These are phyloP conservation scores for Kwoniella pini DNA, from an alignment of 768 basidiomycete species.

Conservation along the genomic window DNA sequence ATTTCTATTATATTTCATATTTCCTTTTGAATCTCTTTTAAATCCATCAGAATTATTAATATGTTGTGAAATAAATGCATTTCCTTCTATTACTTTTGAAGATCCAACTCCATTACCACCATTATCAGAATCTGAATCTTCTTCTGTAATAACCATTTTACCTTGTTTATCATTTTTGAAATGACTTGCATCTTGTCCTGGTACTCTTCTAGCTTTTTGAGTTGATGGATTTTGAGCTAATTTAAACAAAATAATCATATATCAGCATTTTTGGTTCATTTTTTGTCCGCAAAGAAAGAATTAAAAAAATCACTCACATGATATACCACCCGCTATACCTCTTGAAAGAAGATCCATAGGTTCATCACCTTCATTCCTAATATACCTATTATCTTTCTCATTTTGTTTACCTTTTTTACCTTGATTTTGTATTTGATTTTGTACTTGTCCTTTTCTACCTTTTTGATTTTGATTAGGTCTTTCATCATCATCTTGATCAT, in stretches of 20 bases:
- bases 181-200: slow-evolving; percentile 77
- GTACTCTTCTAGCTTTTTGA: slow-evolving; percentile 61
- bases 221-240: slow-evolving; percentile 42
- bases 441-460: slow-evolving; percentile 22
- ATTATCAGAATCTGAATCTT: slow-evolving; percentile 58
- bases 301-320: slow-evolving; percentile 33
- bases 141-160: slow-evolving; percentile 48
- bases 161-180: slow-evolving; percentile 77
- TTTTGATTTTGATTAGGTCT: slow-evolving; percentile 6
- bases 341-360: slow-evolving; percentile 93
- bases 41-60: slow-evolving; percentile 85
- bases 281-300: no score
- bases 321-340: slow-evolving; percentile 55
- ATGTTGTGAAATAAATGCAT: slow-evolving; percentile 84
- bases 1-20: slow-evolving; percentile 92
- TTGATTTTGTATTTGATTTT: slow-evolving; percentile 16
- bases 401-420: slow-evolving; percentile 44
- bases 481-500: slow-evolving; percentile 51
- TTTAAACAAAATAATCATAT: not conserved
- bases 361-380: slow-evolving; percentile 84
- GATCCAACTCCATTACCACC: slow-evolving; percentile 8
- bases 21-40: slow-evolving; percentile 77
- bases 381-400: slow-evolving; percentile 62
- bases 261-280: not conserved
- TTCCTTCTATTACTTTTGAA: slow-evolving; percentile 54